These are phyloP conservation scores for Penicillium bialowiezense DNA, from an alignment of 495 filamentous ascomycete species.

Conservation along the genomic window DNA sequence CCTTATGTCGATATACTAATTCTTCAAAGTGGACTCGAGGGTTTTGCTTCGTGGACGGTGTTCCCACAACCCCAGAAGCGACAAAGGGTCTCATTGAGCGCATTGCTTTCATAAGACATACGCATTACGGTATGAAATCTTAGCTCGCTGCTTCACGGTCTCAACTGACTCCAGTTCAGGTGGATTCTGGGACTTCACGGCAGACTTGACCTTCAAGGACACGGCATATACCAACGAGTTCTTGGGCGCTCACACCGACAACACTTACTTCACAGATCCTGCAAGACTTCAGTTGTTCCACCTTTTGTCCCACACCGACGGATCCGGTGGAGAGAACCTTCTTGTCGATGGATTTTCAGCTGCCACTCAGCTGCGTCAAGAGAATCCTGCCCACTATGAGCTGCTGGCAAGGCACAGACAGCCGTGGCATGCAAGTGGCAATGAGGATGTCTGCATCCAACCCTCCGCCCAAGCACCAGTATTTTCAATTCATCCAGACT, in stretches of 20 bases:
- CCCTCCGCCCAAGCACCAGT: constrained; percentile 62
- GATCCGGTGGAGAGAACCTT: constrained; percentile 65
- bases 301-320: constrained; percentile 70
- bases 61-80: constrained; percentile 62
- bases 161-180: constrained; percentile 36
- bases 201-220: constrained; percentile 82
- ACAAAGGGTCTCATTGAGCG: constrained; percentile 71
- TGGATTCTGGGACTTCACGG: constrained; percentile 92
- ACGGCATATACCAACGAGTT: constrained; percentile 86
- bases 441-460: constrained; percentile 73
- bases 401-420: constrained; percentile 52
- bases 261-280: constrained; percentile 89
- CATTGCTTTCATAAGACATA: constrained; percentile 78
- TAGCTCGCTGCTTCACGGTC: background rate
- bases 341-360: constrained; percentile 83
- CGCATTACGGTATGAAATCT: constrained; percentile 70
- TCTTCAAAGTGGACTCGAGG: constrained; percentile 53
- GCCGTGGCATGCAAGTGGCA: constrained; percentile 79
- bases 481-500: constrained; percentile 47
- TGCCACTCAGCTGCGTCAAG: constrained; percentile 50
- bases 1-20: background rate
- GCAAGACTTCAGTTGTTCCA: constrained; percentile 89
- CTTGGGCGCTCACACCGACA: constrained; percentile 83
- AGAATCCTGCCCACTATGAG: constrained; percentile 49
- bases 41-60: constrained; percentile 67